phyloP scores from a whole-genome alignment of 352 stramenopile genomes.

The Globisporangium viniferum region DNA sequence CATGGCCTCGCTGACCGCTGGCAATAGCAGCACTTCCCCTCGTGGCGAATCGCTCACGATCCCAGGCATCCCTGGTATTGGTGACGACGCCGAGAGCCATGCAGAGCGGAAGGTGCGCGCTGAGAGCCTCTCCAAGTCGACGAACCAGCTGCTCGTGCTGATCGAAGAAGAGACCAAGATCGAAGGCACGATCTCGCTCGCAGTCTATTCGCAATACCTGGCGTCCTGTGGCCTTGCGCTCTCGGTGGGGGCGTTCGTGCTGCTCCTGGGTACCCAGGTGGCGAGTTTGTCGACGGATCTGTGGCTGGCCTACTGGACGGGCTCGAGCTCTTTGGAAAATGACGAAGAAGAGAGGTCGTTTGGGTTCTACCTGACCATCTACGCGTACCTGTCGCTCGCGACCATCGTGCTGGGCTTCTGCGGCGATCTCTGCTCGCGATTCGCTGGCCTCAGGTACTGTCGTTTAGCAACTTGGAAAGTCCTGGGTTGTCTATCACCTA shows the following conservation, averaged over 20 bases:
- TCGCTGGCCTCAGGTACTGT: slow-evolving; percentile 50
- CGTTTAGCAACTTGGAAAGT: neutral
- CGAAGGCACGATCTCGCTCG: slow-evolving; percentile 34
- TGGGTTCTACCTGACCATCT: slow-evolving; percentile 48
- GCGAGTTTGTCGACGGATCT: slow-evolving; percentile 58
- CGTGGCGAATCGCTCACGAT: neutral
- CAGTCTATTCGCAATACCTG: slow-evolving; percentile 48
- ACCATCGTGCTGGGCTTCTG: slow-evolving; percentile 51
- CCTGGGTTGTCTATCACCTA: neutral
- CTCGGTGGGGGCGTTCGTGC: slow-evolving; percentile 25
- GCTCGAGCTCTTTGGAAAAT: slow-evolving; percentile 10
- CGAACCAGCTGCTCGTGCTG: slow-evolving; percentile 16
- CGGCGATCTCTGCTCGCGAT: slow-evolving; percentile 42
- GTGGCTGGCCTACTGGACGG: slow-evolving; percentile 66
- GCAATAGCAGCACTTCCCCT: neutral
- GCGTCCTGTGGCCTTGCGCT: slow-evolving; percentile 39
- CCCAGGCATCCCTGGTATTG: neutral
- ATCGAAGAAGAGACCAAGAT: slow-evolving; percentile 49
- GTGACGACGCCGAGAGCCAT: neutral
- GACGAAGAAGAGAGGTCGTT: slow-evolving; percentile 16
- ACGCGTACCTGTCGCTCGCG: slow-evolving; percentile 51
- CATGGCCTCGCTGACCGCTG: slow-evolving; percentile 14
- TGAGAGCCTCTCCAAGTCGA: slow-evolving; percentile 16
- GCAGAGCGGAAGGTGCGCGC: neutral
- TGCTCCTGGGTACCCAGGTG: slow-evolving; percentile 47